These are phyloP conservation scores for Hippophae tibetana DNA, from an alignment of 306 rosid species.

Conservation along the genomic window DNA sequence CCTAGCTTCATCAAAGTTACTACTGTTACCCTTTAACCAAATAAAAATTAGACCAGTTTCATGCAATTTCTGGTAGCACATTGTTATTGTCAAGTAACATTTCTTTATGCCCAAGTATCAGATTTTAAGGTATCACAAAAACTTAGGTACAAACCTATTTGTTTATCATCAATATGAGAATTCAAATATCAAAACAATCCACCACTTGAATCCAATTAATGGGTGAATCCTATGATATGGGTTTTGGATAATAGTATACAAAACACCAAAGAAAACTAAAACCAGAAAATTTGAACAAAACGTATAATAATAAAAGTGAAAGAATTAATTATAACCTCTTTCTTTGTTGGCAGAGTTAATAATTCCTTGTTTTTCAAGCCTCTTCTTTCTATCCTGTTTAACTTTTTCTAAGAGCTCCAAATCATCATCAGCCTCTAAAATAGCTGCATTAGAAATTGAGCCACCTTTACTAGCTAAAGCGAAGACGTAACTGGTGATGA, in stretches of 20 bases:
- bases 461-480: constrained; percentile 35
- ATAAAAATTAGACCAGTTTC: not conserved
- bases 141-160: not conserved
- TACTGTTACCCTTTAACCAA: no score
- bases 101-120: not conserved
- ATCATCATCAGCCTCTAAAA: constrained; percentile 93
- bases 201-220: not conserved
- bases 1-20: no score
- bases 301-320: not conserved
- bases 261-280: constrained; percentile 1
- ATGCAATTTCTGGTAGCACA: not conserved
- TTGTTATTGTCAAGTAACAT: not conserved
- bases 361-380: constrained; percentile 73
- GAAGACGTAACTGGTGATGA: constrained; percentile 43
- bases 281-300: constrained; percentile 2
- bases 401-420: constrained; percentile 78
- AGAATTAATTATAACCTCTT: constrained; percentile 38
- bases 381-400: constrained; percentile 72
- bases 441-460: constrained; percentile 59
- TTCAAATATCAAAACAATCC: not conserved
- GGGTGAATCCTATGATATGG: not conserved
- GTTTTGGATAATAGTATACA: not conserved
- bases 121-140: not conserved
- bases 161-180: not conserved
- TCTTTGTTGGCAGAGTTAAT: constrained; percentile 68